Evolutionary conservation across 495 filamentous ascomycete species (phyloP), one percentile per base, ranked within the genome.

Genomic region (Terfezia boudieri): DNA sequence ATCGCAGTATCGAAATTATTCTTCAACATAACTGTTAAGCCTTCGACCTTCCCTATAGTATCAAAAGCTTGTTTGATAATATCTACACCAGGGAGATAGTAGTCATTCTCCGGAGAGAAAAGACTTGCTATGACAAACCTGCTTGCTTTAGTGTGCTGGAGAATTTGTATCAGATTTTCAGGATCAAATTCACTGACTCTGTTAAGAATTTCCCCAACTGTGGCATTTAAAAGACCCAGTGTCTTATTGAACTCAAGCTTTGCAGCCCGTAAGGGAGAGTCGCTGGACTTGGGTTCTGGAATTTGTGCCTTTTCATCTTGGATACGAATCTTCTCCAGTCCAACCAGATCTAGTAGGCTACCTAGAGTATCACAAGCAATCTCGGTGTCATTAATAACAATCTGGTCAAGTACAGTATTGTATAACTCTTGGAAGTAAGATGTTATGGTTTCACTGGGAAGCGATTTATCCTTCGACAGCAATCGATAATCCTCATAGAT

Each of bases 1-100:
- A 65, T 37, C 12, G 62, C 58, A 35, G 58, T 46, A 35, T 59
- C 51, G 43, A 65, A 61, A 55, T 65, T 51, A 35, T 64, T 60
- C 17, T 54, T 56, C 12, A 65, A 52, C 62, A 65, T 64, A 23
- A 62, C 55, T 14, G 59, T 57, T 36, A 64, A 57, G 23, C 59
- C 62, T 53, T 64, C 62, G 17, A 52, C 58, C 36, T 58, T 61
- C 17, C 61, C 62, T 41, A 64, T 61, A 23, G 61, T 61, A n/a
- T 55, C 54, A 36, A 57, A 60, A 20, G 54, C 56, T 16, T 46
- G 51, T 17, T 64, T 49, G 26, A 62, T 36, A 20, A 59, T 52
- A 56, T 65, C 62, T 55, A 64, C 62, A 7, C 56, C 62, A 23
- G 59, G 54, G 48, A 64, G 57, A 37, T 62, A 61, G 10, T 61